A percentile compares a stretch with the other conserved stretches of the same genome.
These are phyloP conservation scores for Talaromyces albobiverticillius DNA, from an alignment of 2,329 filamentous ascomycete genomes.

Conservation along the genomic window DNA sequence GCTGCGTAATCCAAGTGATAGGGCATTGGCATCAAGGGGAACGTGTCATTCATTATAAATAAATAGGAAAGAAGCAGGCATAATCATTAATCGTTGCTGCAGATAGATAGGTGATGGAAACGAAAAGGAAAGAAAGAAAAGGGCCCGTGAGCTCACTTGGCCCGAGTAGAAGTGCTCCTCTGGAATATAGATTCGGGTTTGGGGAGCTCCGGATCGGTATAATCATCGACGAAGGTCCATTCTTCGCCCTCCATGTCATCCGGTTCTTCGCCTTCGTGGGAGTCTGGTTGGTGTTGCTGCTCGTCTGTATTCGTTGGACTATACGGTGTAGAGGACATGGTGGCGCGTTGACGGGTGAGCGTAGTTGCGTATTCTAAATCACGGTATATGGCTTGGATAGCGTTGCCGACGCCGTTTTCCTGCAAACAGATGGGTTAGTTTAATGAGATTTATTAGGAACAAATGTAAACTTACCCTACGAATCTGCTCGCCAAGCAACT, in stretches of 20 bases:
- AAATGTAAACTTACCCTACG: slow-evolving; percentile 63
- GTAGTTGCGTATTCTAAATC: slow-evolving; percentile 90
- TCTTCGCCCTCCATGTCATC: slow-evolving; percentile 52
- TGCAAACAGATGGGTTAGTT: slow-evolving; percentile 33
- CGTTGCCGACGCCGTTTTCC: slow-evolving; percentile 87
- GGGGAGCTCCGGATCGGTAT: slow-evolving; percentile 46
- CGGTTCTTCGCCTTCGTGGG: neutral
- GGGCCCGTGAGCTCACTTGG: too few species aligned
- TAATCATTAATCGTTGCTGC: neutral
- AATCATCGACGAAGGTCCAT: slow-evolving; percentile 83
- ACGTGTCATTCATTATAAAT: neutral
- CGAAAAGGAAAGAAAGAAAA: too few species aligned
- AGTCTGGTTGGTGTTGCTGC: slow-evolving; percentile 24
- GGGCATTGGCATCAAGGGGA: neutral
- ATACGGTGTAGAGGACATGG: slow-evolving; percentile 33
- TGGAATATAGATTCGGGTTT: slow-evolving; percentile 18
- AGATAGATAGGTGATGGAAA: neutral
- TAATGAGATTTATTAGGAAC: neutral
- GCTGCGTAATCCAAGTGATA: neutral
- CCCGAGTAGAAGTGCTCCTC: neutral
- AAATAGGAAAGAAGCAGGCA: neutral
- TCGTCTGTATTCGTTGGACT: slow-evolving; percentile 32
- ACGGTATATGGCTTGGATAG: slow-evolving; percentile 89
- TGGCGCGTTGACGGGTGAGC: slow-evolving; percentile 65
- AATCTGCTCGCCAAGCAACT: slow-evolving; percentile 78